Evolutionary conservation across 345 rosid species (phyloP).

Genomic region (Eucalyptus rudis): DNA sequence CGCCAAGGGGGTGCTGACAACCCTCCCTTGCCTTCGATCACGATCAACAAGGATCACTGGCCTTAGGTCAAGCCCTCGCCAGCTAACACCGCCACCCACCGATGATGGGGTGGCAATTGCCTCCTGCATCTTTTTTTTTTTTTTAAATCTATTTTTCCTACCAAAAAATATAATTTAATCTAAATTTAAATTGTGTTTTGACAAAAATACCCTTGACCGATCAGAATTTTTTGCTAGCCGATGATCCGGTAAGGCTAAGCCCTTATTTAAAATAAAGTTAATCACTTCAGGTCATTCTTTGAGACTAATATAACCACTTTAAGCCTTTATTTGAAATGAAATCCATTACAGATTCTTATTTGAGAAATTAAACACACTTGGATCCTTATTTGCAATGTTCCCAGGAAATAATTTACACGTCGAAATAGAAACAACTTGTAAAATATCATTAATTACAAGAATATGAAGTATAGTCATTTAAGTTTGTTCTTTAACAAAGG

Average conservation of each 20-base stretch:
- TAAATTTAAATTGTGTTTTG: too few relatives aligned
- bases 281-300: fast-evolving
- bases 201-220: fast-evolving
- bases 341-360: fast-evolving
- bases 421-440: too few relatives aligned
- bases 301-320: fast-evolving
- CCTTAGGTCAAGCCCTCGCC: fast-evolving
- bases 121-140: fast-evolving
- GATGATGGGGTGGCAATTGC: fast-evolving
- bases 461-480: too few relatives aligned
- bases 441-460: too few relatives aligned
- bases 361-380: too few relatives aligned
- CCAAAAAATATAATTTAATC: too few relatives aligned
- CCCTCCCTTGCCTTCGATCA: fast-evolving
- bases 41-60: fast-evolving
- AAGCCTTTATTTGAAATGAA: too few relatives aligned
- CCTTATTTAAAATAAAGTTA: too few relatives aligned
- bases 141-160: too few relatives aligned
- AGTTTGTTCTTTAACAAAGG: too few relatives aligned
- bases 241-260: fast-evolving
- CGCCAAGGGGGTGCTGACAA: fast-evolving
- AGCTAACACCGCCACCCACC: fast-evolving
- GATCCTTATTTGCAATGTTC: fast-evolving
- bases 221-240: fast-evolving
- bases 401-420: too few relatives aligned